Evolutionary conservation across 345 rosid genomes (phyloP).

Genomic region (Euphorbia tirucalli): DNA sequence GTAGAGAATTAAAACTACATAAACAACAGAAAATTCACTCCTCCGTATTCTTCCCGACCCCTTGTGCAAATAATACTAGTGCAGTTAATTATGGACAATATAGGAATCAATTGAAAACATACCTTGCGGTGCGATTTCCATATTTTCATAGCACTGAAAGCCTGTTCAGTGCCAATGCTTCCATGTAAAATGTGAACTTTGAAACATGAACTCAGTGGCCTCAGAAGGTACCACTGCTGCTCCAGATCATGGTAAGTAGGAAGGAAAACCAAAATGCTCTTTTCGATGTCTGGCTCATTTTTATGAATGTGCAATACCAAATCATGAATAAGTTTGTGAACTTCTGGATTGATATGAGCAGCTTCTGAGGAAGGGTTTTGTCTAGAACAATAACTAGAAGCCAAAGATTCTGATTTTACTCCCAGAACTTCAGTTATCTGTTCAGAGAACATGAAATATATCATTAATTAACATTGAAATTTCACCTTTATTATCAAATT

Average conservation of each 20-base stretch:
- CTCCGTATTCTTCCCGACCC: neutral
- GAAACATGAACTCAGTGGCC: slow-evolving; percentile 51
- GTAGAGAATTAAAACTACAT: too few relatives aligned
- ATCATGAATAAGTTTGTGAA: slow-evolving; percentile 71
- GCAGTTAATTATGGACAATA: slow-evolving; percentile 9
- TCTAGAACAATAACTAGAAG: slow-evolving; percentile 54
- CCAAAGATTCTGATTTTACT: slow-evolving; percentile 41
- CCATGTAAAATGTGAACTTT: slow-evolving; percentile 84
- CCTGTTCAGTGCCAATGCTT: slow-evolving; percentile 82
- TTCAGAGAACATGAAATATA: slow-evolving; percentile 17
- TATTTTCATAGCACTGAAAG: slow-evolving; percentile 82
- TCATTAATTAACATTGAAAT: slow-evolving; percentile 16
- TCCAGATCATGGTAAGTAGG: slow-evolving; percentile 82
- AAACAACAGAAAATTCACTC: neutral
- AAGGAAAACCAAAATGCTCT: slow-evolving; percentile 89
- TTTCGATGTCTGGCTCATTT: slow-evolving; percentile 78
- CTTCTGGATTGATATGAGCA: slow-evolving; percentile 65
- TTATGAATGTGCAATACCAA: slow-evolving; percentile 66
- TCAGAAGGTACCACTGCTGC: slow-evolving; percentile 74
- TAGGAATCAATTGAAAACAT: slow-evolving; percentile 17
- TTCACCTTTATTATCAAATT: slow-evolving; percentile 9
- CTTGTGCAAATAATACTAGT: neutral
- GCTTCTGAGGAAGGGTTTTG: slow-evolving; percentile 51
- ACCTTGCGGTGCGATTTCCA: slow-evolving; percentile 91
- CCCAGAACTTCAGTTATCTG: slow-evolving; percentile 71